Conservation (phyloP, 768 basidiomycete species). For the Mycena vitilis region DNA sequence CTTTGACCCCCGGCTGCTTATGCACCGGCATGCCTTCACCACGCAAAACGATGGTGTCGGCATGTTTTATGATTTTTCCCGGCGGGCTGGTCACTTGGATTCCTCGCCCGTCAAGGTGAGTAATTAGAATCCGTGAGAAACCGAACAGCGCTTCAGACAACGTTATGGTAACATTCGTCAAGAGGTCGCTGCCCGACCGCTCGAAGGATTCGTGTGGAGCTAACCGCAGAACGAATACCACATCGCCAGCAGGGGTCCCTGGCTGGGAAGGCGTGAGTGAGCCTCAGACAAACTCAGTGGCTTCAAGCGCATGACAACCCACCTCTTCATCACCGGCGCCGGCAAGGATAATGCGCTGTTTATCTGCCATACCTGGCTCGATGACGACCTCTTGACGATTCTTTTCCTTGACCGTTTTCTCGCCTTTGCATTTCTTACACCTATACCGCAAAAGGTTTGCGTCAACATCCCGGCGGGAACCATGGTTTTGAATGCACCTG, state of each 20-base stretch:
- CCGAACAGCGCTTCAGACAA: conserved; percentile 95
- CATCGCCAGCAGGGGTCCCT: conserved; percentile 87
- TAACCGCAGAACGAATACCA: conserved; percentile 83
- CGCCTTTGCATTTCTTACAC: conserved; percentile 96
- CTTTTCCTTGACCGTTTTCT: conserved; percentile 86
- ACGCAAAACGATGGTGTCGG: conserved; percentile 78
- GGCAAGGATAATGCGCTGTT: conserved; percentile 86
- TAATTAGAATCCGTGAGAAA: conserved; percentile 91
- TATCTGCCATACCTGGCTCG: conserved; percentile 87
- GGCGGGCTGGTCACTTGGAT: conserved; percentile 80
- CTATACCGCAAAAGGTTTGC: conserved; percentile 51
- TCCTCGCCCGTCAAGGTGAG: conserved; percentile 95
- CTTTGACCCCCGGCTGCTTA: conserved; percentile 73
- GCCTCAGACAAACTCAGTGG: background rate
- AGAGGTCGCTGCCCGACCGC: conserved; percentile 83
- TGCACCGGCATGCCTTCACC: conserved; percentile 93
- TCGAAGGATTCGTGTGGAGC: conserved; percentile 83
- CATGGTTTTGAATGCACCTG: conserved; percentile 57
- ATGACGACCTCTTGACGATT: conserved; percentile 88
- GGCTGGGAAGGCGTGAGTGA: conserved; percentile 63
- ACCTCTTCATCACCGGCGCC: conserved; percentile 95
- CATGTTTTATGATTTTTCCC: conserved; percentile 80
- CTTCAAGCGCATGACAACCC: conserved; percentile 28
- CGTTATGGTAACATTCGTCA: conserved; percentile 85
- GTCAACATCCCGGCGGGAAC: background rate